A percentile compares a stretch with the other conserved stretches of the same genome.
These are phyloP conservation scores for Metarhizium rileyi DNA, from an alignment of 2,329 filamentous ascomycete genomes.

Conservation along the genomic window DNA sequence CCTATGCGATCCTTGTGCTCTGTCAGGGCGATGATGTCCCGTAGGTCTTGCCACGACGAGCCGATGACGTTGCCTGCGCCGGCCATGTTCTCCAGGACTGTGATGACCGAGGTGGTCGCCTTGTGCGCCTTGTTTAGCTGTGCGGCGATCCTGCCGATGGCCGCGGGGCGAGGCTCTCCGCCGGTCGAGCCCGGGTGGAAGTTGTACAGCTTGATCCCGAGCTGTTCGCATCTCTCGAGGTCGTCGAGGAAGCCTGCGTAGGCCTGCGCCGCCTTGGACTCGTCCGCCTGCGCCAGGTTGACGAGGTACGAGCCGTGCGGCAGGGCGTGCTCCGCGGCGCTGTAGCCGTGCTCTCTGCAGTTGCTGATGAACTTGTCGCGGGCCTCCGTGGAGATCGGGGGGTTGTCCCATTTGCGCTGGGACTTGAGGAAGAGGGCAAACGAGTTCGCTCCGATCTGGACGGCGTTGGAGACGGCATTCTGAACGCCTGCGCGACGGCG, in stretches of 20 bases:
- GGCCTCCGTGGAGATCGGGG: constrained; percentile 60
- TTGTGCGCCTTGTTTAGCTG: constrained; percentile 76
- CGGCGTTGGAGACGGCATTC: constrained; percentile 70
- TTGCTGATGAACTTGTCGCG: constrained; percentile 58
- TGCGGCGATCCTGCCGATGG: constrained; percentile 67
- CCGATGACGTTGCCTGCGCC: constrained; percentile 82
- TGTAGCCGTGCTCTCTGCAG: constrained; percentile 61
- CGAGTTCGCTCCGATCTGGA: constrained; percentile 79
- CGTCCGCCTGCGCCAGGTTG: constrained; percentile 81
- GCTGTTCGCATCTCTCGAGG: constrained; percentile 68
- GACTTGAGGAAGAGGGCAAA: constrained; percentile 95
- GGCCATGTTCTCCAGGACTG: constrained; percentile 93
- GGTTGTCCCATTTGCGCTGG: constrained; percentile 88
- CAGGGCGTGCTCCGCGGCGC: constrained; percentile 62
- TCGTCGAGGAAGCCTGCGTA: constrained; percentile 84
- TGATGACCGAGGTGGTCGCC: constrained; percentile 66
- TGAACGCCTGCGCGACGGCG: constrained; percentile 59
- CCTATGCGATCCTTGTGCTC: constrained; percentile 77
- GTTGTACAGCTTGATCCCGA: constrained; percentile 91
- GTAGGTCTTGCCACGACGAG: constrained; percentile 73
- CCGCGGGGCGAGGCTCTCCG: constrained; percentile 54
- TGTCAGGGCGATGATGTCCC: constrained; percentile 71
- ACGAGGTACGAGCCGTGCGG: constrained; percentile 96
- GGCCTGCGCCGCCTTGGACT: constrained; percentile 72
- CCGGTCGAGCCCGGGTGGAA: constrained; percentile 88